Evolutionary conservation across 2,329 filamentous ascomycete species (phyloP).

Genomic region (Apiospora phragmitis): DNA sequence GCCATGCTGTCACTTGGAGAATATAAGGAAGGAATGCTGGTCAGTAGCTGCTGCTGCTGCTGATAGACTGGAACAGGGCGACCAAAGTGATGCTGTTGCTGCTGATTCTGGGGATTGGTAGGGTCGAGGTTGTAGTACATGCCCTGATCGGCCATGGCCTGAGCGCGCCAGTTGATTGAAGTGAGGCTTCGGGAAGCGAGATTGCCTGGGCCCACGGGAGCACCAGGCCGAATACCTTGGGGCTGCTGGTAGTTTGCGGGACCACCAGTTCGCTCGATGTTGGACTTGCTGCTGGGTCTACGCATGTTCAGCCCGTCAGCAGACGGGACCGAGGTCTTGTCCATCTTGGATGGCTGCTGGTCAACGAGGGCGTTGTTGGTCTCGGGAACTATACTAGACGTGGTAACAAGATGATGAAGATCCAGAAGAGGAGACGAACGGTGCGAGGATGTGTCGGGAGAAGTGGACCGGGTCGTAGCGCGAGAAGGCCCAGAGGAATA

Average conservation of each 20-base stretch:
- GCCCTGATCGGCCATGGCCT: constrained; percentile 17
- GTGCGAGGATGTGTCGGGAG: constrained; percentile 23
- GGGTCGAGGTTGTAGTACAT: constrained; percentile 2
- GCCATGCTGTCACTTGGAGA: background rate
- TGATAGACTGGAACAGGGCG: background rate
- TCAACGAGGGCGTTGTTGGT: constrained; percentile 21
- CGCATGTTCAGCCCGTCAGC: constrained; percentile 23
- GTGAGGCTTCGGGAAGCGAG: constrained; percentile 23
- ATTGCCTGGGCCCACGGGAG: constrained; percentile 14
- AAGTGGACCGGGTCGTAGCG: constrained; percentile 28
- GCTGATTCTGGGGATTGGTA: background rate
- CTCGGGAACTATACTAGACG: constrained; percentile 21
- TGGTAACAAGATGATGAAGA: constrained; percentile 18
- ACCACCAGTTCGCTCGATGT: constrained; percentile 20
- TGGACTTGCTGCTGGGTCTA: constrained; percentile 23
- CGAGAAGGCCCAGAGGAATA: constrained; percentile 29
- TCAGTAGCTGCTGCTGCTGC: background rate
- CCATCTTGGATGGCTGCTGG: constrained; percentile 24
- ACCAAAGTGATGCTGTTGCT: background rate
- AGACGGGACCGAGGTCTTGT: constrained; percentile 29
- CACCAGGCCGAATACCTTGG: constrained; percentile 17
- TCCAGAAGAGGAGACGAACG: constrained; percentile 24
- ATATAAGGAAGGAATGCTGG: background rate
- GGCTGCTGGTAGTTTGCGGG: constrained; percentile 19
- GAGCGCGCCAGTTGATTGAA: constrained; percentile 32